phyloP scores from a whole-genome alignment of 495 filamentous ascomycete species.

The Penicillium maclennaniae region DNA sequence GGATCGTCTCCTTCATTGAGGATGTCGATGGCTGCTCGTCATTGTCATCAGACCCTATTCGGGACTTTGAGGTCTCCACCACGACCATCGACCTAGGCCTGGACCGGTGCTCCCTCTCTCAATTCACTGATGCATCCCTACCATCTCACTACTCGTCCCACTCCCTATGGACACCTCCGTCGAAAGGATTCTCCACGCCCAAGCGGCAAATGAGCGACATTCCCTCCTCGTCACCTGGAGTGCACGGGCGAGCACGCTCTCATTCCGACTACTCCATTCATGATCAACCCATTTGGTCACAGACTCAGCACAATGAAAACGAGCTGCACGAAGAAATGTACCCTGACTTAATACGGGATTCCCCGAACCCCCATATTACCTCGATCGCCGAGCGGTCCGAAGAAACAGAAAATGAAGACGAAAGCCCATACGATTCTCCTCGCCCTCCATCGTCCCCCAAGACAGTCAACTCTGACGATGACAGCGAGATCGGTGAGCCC shows the following conservation, averaged over 20 bases:
- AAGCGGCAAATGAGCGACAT: constrained; percentile 17
- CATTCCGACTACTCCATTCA: constrained; percentile 22
- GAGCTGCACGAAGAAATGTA: constrained; percentile 13
- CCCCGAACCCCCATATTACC: constrained; percentile 21
- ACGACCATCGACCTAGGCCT: constrained; percentile 18
- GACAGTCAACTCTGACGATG: constrained; percentile 20
- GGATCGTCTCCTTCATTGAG: constrained; percentile 43
- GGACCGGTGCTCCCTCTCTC: constrained; percentile 24
- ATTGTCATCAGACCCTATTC: constrained; percentile 18
- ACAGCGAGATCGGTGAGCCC: constrained; percentile 36
- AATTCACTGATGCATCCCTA: constrained; percentile 28
- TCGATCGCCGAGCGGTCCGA: constrained; percentile 29
- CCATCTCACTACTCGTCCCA: constrained; percentile 25
- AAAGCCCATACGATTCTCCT: constrained; percentile 6
- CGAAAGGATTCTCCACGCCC: constrained; percentile 12
- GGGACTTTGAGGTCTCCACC: constrained; percentile 24
- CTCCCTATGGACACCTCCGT: constrained; percentile 17
- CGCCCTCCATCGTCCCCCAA: constrained; percentile 20
- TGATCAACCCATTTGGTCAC: constrained; percentile 17
- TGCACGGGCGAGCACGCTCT: constrained; percentile 21
- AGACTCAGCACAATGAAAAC: constrained; percentile 6
- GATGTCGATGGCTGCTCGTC: constrained; percentile 33
- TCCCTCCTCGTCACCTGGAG: constrained; percentile 20
- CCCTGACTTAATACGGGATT: constrained; percentile 17
- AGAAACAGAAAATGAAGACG: constrained; percentile 9